Conservation (phyloP, 441 rosid species). For the Adansonia madagascariensis region DNA sequence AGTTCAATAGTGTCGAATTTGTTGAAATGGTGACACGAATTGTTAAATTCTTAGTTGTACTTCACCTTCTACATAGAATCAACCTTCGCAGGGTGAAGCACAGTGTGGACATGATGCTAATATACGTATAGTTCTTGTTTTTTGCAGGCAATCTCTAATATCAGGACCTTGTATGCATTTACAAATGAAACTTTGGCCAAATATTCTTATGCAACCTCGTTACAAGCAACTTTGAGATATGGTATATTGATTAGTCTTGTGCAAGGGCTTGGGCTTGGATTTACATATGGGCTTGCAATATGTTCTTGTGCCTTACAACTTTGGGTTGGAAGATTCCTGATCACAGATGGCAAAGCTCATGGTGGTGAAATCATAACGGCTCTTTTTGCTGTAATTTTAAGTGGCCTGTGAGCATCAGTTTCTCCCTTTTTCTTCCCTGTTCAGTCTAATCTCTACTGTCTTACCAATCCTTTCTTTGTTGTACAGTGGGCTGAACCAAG, state of each 20-base stretch:
- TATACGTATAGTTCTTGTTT: slow-evolving; percentile 6
- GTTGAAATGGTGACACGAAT: neutral
- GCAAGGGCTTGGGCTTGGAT: slow-evolving; percentile 99
- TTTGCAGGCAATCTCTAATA: slow-evolving; percentile 83
- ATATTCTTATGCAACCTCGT: slow-evolving; percentile 94
- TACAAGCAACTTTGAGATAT: slow-evolving; percentile 96
- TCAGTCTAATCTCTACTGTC: slow-evolving; percentile 18
- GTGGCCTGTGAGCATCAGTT: slow-evolving; percentile 87
- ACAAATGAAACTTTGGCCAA: slow-evolving; percentile 98
- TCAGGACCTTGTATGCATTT: slow-evolving; percentile 92
- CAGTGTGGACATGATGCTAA: slow-evolving; percentile 23
- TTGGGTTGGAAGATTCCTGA: slow-evolving; percentile 92
- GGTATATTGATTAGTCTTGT: slow-evolving; percentile 96
- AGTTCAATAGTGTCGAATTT: neutral
- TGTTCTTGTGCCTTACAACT: slow-evolving; percentile 98
- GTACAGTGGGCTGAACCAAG: slow-evolving; percentile 92
- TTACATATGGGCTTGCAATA: slow-evolving; percentile 97
- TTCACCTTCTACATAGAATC: neutral
- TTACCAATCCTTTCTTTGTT: slow-evolving; percentile 36
- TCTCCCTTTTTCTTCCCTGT: slow-evolving; percentile 19
- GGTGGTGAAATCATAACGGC: slow-evolving; percentile 97
- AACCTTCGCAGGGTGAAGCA: neutral
- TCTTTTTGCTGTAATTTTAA: slow-evolving; percentile 89
- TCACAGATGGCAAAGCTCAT: slow-evolving; percentile 60
- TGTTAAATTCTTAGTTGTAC: slow-evolving; percentile 6